phyloP scores from a whole-genome alignment of 2,329 filamentous ascomycete genomes.

The Blastomyces percursus region DNA sequence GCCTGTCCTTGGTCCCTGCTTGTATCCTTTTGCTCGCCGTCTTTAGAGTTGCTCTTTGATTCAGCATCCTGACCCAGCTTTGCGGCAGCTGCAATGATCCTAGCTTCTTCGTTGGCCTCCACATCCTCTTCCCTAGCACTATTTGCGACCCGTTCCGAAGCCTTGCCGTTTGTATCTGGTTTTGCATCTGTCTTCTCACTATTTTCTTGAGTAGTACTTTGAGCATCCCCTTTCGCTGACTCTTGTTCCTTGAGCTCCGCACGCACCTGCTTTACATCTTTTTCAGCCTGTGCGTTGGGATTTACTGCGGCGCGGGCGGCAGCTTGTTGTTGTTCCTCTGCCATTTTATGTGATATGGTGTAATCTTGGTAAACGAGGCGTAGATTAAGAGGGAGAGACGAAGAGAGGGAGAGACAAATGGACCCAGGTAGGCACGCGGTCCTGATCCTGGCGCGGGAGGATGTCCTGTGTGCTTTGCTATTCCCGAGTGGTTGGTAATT shows the following conservation, averaged over 20 bases:
- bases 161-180: constrained; percentile 24
- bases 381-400: neutral
- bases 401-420: neutral
- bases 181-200: constrained; percentile 23
- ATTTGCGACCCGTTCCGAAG: constrained; percentile 24
- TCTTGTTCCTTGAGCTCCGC: constrained; percentile 35
- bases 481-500: neutral
- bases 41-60: constrained; percentile 11
- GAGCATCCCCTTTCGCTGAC: constrained; percentile 6
- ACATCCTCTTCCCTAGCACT: constrained; percentile 23
- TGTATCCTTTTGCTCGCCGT: constrained; percentile 12
- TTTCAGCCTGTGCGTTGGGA: constrained; percentile 33
- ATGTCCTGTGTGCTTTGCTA: neutral
- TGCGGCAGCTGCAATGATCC: constrained; percentile 14
- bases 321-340: constrained; percentile 29
- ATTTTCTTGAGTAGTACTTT: constrained; percentile 10
- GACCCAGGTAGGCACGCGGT: neutral
- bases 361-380: neutral
- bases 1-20: constrained; percentile 23
- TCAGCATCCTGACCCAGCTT: constrained; percentile 15
- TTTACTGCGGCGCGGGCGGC: constrained; percentile 15
- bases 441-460: neutral
- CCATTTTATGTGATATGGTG: constrained; percentile 18
- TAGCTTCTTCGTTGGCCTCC: constrained; percentile 27
- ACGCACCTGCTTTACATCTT: constrained; percentile 37